These are phyloP conservation scores for Oxytropis ochrocephala DNA, from an alignment of 306 rosid species.

Conservation along the genomic window DNA sequence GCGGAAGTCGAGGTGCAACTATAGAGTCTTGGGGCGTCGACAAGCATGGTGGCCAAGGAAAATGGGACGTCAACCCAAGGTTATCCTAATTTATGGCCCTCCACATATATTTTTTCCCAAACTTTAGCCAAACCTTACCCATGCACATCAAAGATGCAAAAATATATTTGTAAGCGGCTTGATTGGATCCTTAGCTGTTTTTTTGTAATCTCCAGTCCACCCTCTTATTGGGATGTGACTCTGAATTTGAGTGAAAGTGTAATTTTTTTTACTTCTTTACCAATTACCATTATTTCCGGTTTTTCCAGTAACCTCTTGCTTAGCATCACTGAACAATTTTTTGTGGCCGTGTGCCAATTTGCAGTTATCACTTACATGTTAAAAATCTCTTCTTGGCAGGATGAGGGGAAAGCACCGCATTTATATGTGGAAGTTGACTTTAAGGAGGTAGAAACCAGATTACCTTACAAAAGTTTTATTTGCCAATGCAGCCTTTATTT, in stretches of 20 bases:
- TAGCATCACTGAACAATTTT: not conserved
- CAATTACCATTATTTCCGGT: not conserved
- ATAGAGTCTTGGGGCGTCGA: too few species aligned
- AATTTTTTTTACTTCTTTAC: not conserved
- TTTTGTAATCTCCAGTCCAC: not conserved
- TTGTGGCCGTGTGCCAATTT: not conserved
- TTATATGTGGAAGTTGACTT: constrained; percentile 93
- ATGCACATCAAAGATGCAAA: not conserved
- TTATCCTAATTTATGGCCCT: too few species aligned
- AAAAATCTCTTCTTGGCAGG: constrained; percentile 40
- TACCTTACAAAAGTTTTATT: constrained; percentile 13
- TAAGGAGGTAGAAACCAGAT: constrained; percentile 61
- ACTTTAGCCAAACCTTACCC: not conserved
- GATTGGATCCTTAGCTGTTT: not conserved
- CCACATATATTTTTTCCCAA: too few species aligned
- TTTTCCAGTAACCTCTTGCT: not conserved
- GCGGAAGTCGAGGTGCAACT: too few species aligned
- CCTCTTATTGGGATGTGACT: not conserved
- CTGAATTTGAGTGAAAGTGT: not conserved
- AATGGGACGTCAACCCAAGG: too few species aligned
- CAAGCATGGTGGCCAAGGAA: too few species aligned
- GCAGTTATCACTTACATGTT: constrained; percentile 10
- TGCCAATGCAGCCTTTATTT: constrained; percentile 7
- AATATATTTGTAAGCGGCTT: not conserved
- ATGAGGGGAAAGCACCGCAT: constrained; percentile 72